Evolutionary conservation across 148 eudicot genomes (phyloP).

Genomic region (Nepenthes gracilis): DNA sequence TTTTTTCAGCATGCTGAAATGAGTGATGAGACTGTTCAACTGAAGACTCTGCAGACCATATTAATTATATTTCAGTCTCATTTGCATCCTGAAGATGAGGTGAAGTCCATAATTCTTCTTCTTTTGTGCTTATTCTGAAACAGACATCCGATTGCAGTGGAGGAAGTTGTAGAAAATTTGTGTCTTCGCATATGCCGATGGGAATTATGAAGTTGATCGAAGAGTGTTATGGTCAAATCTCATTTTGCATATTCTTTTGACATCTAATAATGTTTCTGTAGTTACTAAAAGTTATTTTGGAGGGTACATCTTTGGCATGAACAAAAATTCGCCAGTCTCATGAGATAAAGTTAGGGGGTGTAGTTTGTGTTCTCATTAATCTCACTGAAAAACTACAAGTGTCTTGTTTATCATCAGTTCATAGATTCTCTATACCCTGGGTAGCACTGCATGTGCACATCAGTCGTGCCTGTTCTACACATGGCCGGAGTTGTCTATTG

Average conservation of each 20-base stretch:
- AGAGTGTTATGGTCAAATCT: background rate
- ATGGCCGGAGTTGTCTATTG: too few relatives aligned
- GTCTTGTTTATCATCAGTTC: too few relatives aligned
- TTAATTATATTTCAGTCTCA: conserved; percentile 84
- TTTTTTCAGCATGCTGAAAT: conserved; percentile 85
- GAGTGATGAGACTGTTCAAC: conserved; percentile 87
- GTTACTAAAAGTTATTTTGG: background rate
- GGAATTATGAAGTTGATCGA: too few relatives aligned
- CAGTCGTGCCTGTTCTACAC: too few relatives aligned
- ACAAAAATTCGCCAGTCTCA: too few relatives aligned
- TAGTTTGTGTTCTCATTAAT: too few relatives aligned
- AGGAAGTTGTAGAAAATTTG: background rate
- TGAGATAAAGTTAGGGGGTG: too few relatives aligned
- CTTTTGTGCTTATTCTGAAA: background rate
- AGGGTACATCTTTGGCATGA: too few relatives aligned
- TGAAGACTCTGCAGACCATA: conserved; percentile 93
- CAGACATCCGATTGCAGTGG: background rate
- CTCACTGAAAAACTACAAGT: too few relatives aligned
- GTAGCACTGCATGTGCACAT: too few relatives aligned
- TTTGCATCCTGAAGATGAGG: conserved; percentile 89
- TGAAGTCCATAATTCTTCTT: conserved; percentile 14
- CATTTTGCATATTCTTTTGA: background rate
- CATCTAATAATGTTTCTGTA: background rate
- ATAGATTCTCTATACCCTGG: too few relatives aligned
- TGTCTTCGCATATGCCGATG: too few relatives aligned